Conservation (phyloP, 129 eudicot species). For the Tagetes patula region DNA sequence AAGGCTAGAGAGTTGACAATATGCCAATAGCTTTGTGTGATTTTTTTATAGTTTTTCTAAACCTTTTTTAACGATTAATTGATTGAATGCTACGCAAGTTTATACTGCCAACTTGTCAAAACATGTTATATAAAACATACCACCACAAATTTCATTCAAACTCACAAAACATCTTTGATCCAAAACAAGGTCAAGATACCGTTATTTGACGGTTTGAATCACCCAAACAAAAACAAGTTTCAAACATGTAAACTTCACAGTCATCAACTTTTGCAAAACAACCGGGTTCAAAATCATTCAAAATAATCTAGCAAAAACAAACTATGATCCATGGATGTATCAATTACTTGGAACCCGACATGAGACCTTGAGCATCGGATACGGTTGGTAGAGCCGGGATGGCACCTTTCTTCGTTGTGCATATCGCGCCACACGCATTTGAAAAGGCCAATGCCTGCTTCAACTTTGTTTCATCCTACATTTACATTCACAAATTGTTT, state of each 20-base stretch:
- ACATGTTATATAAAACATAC: neutral
- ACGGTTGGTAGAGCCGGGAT: constrained; percentile 64
- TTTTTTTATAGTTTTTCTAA: no score
- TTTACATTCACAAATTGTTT: neutral
- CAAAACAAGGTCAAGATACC: constrained; percentile 11
- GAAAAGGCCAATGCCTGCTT: constrained; percentile 51
- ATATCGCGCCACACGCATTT: constrained; percentile 70
- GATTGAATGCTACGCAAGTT: neutral
- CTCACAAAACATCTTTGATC: constrained; percentile 14
- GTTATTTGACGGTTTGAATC: constrained; percentile 23
- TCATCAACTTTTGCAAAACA: constrained; percentile 10
- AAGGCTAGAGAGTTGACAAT: no score
- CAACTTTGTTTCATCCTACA: constrained; percentile 57
- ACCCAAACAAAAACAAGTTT: constrained; percentile 12
- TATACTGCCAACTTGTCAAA: neutral
- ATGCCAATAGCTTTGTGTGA: no score
- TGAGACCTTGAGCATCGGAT: constrained; percentile 50
- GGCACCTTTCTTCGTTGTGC: constrained; percentile 69
- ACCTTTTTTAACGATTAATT: no score
- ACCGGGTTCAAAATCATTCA: neutral
- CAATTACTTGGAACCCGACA: constrained; percentile 34
- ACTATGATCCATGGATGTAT: neutral
- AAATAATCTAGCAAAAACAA: neutral
- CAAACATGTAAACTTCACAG: constrained; percentile 4
- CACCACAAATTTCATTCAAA: constrained; percentile 4